These are phyloP conservation scores for Schizopora paradoxa DNA, from an alignment of 1,284 basidiomycete genomes.

Conservation along the genomic window DNA sequence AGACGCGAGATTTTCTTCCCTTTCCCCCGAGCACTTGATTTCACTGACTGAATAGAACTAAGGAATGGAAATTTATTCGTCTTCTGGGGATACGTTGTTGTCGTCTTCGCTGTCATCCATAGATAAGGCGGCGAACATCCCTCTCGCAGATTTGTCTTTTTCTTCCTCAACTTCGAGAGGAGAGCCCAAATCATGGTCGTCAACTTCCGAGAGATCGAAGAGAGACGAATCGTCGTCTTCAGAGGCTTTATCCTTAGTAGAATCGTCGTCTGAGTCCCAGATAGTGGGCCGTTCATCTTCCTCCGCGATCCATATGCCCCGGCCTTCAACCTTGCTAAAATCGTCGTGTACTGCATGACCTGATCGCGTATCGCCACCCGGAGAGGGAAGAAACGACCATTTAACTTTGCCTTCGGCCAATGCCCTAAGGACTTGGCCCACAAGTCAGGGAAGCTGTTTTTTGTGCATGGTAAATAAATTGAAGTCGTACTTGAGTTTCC, in stretches of 20 bases:
- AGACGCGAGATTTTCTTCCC: too few species aligned
- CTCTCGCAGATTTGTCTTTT: slow-evolving; percentile 19
- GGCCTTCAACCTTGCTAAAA: slow-evolving; percentile 25
- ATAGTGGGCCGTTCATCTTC: slow-evolving; percentile 25
- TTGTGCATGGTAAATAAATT: neutral
- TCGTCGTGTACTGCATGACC: too few species aligned
- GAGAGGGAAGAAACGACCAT: slow-evolving; percentile 85
- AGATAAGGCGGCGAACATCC: slow-evolving; percentile 25
- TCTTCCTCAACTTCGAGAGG: slow-evolving; percentile 30
- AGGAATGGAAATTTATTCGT: too few species aligned
- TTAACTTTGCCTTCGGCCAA: slow-evolving; percentile 73
- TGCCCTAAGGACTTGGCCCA: slow-evolving; percentile 60
- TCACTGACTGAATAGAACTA: too few species aligned
- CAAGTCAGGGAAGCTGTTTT: neutral
- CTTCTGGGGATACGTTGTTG: neutral
- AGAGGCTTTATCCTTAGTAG: slow-evolving; percentile 25
- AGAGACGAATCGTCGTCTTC: slow-evolving; percentile 28
- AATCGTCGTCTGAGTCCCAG: slow-evolving; percentile 32
- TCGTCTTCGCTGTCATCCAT: slow-evolving; percentile 16
- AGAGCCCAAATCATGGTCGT: slow-evolving; percentile 27
- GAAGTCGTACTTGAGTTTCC: slow-evolving; percentile 75
- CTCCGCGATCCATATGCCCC: slow-evolving; percentile 57
- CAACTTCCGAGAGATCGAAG: slow-evolving; percentile 22
- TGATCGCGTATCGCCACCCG: too few species aligned
- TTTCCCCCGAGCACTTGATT: too few species aligned